Evolutionary conservation across 306 rosid species (phyloP).

Genomic region (Acacia crassicarpa): DNA sequence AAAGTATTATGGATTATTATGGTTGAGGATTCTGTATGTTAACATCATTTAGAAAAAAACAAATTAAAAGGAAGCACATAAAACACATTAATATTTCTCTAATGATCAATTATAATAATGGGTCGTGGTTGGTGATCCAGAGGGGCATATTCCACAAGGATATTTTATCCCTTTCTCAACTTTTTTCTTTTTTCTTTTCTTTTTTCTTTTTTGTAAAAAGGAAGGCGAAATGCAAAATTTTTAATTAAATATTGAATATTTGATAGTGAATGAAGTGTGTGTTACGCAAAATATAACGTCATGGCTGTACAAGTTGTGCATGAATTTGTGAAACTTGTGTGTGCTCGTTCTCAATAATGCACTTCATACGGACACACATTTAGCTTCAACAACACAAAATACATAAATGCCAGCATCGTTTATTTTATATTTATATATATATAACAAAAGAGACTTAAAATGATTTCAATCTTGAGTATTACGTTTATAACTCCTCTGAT

Average conservation of each 20-base stretch:
- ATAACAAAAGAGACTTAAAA: too few species aligned
- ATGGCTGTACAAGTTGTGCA: neutral
- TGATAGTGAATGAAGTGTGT: neutral
- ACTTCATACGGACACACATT: neutral
- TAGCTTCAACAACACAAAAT: neutral
- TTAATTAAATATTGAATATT: neutral
- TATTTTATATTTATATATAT: too few species aligned
- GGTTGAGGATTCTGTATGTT: neutral
- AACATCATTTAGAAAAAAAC: too few species aligned
- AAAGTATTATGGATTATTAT: neutral
- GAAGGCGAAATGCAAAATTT: neutral
- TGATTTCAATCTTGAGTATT: too few species aligned
- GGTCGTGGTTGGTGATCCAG: neutral
- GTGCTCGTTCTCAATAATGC: neutral
- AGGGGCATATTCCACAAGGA: slow-evolving; percentile 3
- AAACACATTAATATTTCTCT: neutral
- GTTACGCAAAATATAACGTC: neutral
- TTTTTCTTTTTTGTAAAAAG: too few species aligned
- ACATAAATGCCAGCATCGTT: neutral
- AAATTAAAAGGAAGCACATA: neutral
- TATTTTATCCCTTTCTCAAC: neutral
- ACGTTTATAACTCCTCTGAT: too few species aligned
- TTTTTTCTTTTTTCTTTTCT: too few species aligned
- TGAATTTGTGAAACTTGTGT: neutral
- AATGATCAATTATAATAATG: neutral